A percentile compares a stretch with the other conserved stretches of the same genome.
phyloP scores from a whole-genome alignment of 495 filamentous ascomycete species.

The Hamigera avellanea region DNA sequence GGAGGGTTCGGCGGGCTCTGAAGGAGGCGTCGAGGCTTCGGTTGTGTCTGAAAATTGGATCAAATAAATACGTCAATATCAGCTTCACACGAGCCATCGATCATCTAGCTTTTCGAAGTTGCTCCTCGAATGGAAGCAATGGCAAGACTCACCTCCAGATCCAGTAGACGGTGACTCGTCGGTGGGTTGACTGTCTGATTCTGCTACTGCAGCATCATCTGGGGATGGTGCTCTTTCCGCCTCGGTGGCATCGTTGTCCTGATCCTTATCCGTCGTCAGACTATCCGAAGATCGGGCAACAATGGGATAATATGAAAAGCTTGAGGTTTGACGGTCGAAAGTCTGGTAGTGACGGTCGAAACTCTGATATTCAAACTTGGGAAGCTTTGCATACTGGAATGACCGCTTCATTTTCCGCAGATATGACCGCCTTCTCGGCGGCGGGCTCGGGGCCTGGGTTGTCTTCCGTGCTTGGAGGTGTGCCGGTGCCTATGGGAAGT shows the following conservation, averaged over 20 bases:
- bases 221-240: conserved; percentile 13
- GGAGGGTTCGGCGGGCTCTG: conserved; percentile 14
- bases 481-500: conserved; percentile 3
- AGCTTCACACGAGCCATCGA: neutral
- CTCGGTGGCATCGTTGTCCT: conserved; percentile 24
- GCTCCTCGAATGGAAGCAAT: neutral
- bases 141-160: conserved; percentile 16
- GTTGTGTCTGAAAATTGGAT: conserved; percentile 14
- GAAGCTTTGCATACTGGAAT: conserved; percentile 32
- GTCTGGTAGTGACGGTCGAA: conserved; percentile 29
- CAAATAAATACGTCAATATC: conserved; percentile 5
- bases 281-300: conserved; percentile 12
- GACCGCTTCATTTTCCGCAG: conserved; percentile 22
- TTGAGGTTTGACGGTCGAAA: conserved; percentile 23
- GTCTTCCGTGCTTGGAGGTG: conserved; percentile 12
- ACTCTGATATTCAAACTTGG: conserved; percentile 27
- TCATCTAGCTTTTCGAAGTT: no score
- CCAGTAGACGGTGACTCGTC: conserved; percentile 16
- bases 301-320: conserved; percentile 27
- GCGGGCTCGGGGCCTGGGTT: conserved; percentile 9
- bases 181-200: conserved; percentile 10
- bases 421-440: conserved; percentile 18
- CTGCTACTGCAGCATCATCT: conserved; percentile 14
- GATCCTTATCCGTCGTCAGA: conserved; percentile 30
- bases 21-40: conserved; percentile 15